Base-by-base conservation (phyloP, 139 green algal genomes). In the Spirogloea muscicola region DNA sequence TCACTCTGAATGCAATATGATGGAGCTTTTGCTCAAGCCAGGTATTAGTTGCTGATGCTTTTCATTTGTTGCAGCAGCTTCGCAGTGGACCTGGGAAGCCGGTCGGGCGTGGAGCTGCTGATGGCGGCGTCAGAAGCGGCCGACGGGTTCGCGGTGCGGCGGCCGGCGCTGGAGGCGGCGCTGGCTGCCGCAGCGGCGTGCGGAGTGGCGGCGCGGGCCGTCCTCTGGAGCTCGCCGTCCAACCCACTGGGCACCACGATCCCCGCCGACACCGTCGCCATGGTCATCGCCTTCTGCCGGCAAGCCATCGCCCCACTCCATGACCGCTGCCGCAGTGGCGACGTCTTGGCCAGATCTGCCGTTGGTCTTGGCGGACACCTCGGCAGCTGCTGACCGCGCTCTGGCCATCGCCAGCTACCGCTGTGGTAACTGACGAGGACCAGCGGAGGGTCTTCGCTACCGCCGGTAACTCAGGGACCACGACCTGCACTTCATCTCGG, bases 401-500 rank as follows among this genome's bases (percentile, higher is more conserved):
- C n/a, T n/a, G n/a, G n/a, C n/a, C n/a, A n/a, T n/a, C n/a, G n/a
- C n/a, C n/a, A n/a, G n/a, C n/a, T n/a, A n/a, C n/a, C n/a, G n/a
- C n/a, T n/a, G n/a, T n/a, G n/a, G n/a, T n/a, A n/a, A n/a, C n/a
- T n/a, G n/a, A n/a, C n/a, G n/a, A n/a, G n/a, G n/a, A n/a, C n/a
- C n/a, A n/a, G n/a, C n/a, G n/a, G n/a, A n/a, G n/a, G n/a, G n/a
- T n/a, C n/a, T n/a, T n/a, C n/a, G n/a, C n/a, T n/a, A n/a, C n/a
- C n/a, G n/a, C n/a, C n/a, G n/a, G n/a, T n/a, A n/a, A n/a, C n/a
- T n/a, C n/a, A n/a, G n/a, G n/a, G 51, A 16, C 1, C 9, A 68
- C 29, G 16, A 58, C 27, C 39, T 85, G 31, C 79, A 85, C 60
- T 13, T 78, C 21, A 68, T 85, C 48, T 68, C 25, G 6, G 79